These are phyloP conservation scores for Fusarium sp. DNA, from an alignment of 2,329 filamentous ascomycete species.

Conservation along the genomic window DNA sequence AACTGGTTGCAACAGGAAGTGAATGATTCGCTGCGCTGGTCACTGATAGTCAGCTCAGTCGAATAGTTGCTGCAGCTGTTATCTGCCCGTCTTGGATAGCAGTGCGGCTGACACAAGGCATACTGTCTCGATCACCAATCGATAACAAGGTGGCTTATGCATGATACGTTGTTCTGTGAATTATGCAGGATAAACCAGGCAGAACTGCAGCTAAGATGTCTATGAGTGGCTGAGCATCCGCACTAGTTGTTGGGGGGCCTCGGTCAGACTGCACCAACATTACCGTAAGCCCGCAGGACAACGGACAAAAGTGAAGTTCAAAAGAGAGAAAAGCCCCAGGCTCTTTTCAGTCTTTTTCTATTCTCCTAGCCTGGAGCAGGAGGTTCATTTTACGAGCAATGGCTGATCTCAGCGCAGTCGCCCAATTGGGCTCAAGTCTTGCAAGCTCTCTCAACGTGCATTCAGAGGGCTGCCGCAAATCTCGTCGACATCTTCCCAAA, in stretches of 20 bases:
- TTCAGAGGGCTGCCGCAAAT: neutral
- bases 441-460: neutral
- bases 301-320: neutral
- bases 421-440: neutral
- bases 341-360: accelerated
- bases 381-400: neutral
- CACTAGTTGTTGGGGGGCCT: neutral
- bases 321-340: neutral
- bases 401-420: neutral
- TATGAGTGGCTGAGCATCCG: neutral
- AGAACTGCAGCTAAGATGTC: neutral
- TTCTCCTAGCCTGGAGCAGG: accelerated
- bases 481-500: neutral
- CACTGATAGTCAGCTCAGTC: neutral
- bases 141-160: neutral
- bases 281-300: neutral
- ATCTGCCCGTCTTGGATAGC: neutral
- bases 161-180: neutral
- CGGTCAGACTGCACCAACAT: neutral
- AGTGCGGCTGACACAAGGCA: neutral
- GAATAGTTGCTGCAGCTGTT: neutral
- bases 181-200: neutral
- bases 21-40: neutral
- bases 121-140: neutral
- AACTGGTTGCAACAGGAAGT: no score